phyloP scores from a whole-genome alignment of 495 filamentous ascomycete genomes.

The Penicillium dipodomyicola region DNA sequence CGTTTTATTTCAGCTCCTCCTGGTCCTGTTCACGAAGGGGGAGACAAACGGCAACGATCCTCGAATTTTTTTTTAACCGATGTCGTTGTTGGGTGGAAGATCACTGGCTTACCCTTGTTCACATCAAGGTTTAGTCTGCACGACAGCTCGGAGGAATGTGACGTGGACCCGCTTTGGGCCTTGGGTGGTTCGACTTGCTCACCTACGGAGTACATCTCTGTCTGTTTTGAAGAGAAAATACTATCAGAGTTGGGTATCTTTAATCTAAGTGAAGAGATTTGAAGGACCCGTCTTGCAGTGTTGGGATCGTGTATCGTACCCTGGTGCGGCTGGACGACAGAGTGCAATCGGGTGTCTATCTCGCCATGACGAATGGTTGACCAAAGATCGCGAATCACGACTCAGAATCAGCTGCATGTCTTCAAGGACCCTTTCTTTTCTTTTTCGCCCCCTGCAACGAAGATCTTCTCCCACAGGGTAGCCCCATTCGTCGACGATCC shows the following conservation, averaged over 20 bases:
- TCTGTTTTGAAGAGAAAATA: neutral
- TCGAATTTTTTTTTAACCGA: neutral
- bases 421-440: neutral
- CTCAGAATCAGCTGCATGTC: neutral
- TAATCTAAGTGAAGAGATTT: neutral
- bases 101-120: neutral
- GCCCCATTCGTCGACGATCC: conserved; percentile 2
- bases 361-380: neutral
- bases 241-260: neutral
- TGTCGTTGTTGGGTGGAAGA: neutral
- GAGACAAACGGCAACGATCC: conserved; percentile 8
- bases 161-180: neutral
- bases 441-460: neutral
- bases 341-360: neutral
- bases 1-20: neutral
- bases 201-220: neutral
- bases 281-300: neutral
- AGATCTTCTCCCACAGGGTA: neutral
- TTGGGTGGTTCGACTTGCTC: neutral
- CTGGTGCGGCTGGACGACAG: neutral
- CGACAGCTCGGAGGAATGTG: conserved; percentile 10
- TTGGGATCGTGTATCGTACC: neutral
- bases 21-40: neutral
- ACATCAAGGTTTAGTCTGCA: neutral
- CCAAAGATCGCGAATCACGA: neutral